Conservation (phyloP, 2,329 filamentous ascomycete genomes). For the Xylariaceae sp. region DNA sequence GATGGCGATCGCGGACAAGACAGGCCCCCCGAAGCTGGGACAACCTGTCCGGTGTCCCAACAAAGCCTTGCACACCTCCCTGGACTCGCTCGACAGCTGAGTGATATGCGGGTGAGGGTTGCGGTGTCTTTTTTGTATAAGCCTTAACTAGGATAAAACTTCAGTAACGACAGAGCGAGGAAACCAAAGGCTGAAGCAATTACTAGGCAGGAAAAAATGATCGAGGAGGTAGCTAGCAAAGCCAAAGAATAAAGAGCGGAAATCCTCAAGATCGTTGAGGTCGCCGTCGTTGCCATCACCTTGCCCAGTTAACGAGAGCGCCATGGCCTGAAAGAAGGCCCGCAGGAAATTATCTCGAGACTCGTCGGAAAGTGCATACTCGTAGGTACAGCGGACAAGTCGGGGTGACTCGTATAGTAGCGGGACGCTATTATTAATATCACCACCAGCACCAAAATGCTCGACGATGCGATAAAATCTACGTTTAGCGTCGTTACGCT, state of each 20-base stretch:
- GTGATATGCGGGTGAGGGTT: constrained; percentile 34
- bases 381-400: neutral
- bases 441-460: neutral
- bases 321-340: constrained; percentile 1
- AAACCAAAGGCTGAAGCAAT: constrained; percentile 6
- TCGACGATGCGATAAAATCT: constrained; percentile 14
- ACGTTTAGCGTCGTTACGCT: constrained; percentile 23
- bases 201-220: constrained; percentile 37
- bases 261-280: constrained; percentile 23
- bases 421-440: no score
- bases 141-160: constrained; percentile 33
- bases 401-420: neutral
- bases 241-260: constrained; percentile 24
- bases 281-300: constrained; percentile 10
- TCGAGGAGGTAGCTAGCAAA: constrained; percentile 37
- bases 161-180: constrained; percentile 6
- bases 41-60: constrained; percentile 33
- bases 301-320: neutral
- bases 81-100: constrained; percentile 32
- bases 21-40: constrained; percentile 35
- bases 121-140: constrained; percentile 34
- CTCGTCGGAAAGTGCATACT: neutral
- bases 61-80: constrained; percentile 23
- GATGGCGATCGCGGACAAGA: constrained; percentile 39
- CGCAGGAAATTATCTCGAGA: constrained; percentile 18